phyloP scores from a whole-genome alignment of 768 basidiomycete species.

The Suillus cothurnatus region DNA sequence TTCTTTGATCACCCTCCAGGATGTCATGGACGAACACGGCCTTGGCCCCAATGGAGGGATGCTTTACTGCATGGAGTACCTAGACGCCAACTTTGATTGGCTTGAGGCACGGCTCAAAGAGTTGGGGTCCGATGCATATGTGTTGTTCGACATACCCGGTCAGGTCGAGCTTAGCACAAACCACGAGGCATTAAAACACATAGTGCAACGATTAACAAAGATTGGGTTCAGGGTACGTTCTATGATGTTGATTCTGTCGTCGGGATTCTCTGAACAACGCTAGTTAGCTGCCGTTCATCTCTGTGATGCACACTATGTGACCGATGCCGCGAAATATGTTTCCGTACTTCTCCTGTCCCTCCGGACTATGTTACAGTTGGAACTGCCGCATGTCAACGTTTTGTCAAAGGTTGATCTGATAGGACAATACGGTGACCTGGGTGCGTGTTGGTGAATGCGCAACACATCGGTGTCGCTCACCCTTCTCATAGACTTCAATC shows the following conservation, averaged over 20 bases:
- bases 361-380: constrained; percentile 97
- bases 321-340: constrained; percentile 93
- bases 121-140: constrained; percentile 74
- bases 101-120: constrained; percentile 65
- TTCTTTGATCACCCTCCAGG: constrained; percentile 81
- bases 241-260: constrained; percentile 4
- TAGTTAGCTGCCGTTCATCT: constrained; percentile 94
- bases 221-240: constrained; percentile 81
- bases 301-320: constrained; percentile 96
- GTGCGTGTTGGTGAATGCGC: constrained; percentile 45
- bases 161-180: constrained; percentile 98
- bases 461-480: not conserved
- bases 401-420: constrained; percentile 95
- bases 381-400: constrained; percentile 97
- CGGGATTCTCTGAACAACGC: constrained; percentile 10
- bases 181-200: constrained; percentile 84
- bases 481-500: constrained; percentile 77
- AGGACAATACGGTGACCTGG: constrained; percentile 85
- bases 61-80: constrained; percentile 95
- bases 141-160: constrained; percentile 94
- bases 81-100: constrained; percentile 95
- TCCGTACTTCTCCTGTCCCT: constrained; percentile 90
- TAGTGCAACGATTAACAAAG: constrained; percentile 72
- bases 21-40: constrained; percentile 81
- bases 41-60: constrained; percentile 96